Evolutionary conservation across 176 grass and related monocot genomes (phyloP).

Genomic region (Chloris gayana): DNA sequence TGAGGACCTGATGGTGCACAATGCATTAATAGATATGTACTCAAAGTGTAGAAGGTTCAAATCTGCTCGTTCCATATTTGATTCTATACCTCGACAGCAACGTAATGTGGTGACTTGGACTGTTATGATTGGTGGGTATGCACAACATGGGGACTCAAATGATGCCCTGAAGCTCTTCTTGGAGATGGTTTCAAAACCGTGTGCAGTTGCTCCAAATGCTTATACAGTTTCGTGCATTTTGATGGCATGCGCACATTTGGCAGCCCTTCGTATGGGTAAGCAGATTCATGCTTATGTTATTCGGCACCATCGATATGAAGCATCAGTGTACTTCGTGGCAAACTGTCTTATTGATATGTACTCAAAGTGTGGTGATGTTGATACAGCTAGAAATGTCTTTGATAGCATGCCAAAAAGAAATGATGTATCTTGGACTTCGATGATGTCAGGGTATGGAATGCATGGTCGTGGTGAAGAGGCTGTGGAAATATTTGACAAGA

Average conservation of each 20-base stretch:
- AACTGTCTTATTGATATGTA: constrained; percentile 96
- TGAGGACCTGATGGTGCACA: constrained; percentile 77
- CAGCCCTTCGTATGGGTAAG: constrained; percentile 69
- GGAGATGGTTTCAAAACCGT: constrained; percentile 56
- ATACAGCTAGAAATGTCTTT: constrained; percentile 74
- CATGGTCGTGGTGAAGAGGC: constrained; percentile 69
- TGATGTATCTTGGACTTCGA: constrained; percentile 84
- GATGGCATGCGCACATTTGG: constrained; percentile 85
- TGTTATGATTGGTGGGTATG: constrained; percentile 90
- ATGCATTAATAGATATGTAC: constrained; percentile 93
- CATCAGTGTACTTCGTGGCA: constrained; percentile 54
- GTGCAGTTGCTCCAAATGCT: constrained; percentile 60
- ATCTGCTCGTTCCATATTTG: constrained; percentile 61
- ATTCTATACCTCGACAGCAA: constrained; percentile 54
- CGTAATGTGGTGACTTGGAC: constrained; percentile 90
- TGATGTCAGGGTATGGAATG: constrained; percentile 91
- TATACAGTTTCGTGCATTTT: constrained; percentile 77
- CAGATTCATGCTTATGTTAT: constrained; percentile 83
- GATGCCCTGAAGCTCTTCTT: constrained; percentile 69
- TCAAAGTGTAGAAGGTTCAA: constrained; percentile 78
- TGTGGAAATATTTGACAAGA: constrained; percentile 72
- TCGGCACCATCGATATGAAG: constrained; percentile 40
- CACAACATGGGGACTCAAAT: constrained; percentile 79
- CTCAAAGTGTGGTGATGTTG: constrained; percentile 71
- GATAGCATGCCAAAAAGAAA: constrained; percentile 64